These are phyloP conservation scores for Citrullus amarus DNA, from an alignment of 306 rosid species.

Conservation along the genomic window DNA sequence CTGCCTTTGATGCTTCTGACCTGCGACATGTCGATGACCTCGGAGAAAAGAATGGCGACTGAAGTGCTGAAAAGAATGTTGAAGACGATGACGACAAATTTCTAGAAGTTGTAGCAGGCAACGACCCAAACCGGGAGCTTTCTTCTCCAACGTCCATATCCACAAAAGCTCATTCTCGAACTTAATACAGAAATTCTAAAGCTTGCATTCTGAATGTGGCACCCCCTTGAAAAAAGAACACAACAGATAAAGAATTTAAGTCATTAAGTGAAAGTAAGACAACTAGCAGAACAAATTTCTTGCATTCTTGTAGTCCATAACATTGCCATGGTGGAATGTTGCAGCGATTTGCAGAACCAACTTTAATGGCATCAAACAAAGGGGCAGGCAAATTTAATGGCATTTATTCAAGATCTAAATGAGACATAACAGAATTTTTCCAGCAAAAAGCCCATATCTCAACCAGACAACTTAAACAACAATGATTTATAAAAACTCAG, in stretches of 20 bases:
- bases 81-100: constrained; percentile 78
- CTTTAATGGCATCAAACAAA: background rate
- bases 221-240: background rate
- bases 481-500: constrained; percentile 23
- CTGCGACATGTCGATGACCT: constrained; percentile 49
- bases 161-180: constrained; percentile 14
- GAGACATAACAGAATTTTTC: constrained; percentile 8
- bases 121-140: constrained; percentile 38
- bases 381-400: background rate
- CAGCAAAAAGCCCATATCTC: constrained; percentile 9
- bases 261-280: background rate
- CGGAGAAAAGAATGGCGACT: constrained; percentile 85
- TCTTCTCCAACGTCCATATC: constrained; percentile 65
- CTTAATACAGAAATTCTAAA: constrained; percentile 20
- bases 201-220: constrained; percentile 12
- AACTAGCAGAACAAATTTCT: background rate
- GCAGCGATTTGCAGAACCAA: background rate
- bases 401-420: constrained; percentile 26
- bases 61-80: constrained; percentile 65
- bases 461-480: constrained; percentile 8
- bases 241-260: background rate
- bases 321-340: background rate
- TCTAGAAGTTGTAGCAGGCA: constrained; percentile 40
- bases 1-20: constrained; percentile 35
- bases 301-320: background rate